Evolutionary conservation across 768 basidiomycete genomes (phyloP).

Genomic region (Plicaturopsis crispa): DNA sequence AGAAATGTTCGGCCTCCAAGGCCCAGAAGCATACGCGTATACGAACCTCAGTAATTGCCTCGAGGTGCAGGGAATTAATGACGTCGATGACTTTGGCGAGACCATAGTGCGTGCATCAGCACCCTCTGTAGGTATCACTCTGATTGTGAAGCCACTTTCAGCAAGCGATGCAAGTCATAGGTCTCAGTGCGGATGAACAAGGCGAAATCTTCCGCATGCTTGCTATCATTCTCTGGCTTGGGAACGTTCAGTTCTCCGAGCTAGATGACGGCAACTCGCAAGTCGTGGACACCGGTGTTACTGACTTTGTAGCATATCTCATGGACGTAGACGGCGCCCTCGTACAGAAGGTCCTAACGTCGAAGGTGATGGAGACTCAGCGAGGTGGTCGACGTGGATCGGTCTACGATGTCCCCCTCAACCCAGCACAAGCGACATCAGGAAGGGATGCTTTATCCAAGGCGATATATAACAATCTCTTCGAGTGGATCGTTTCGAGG

Average conservation of each 20-base stretch:
- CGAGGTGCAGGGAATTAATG: constrained; percentile 86
- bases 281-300: constrained; percentile 78
- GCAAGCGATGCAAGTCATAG: constrained; percentile 93
- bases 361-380: constrained; percentile 85
- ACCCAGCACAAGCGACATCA: constrained; percentile 83
- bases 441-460: constrained; percentile 91
- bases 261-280: constrained; percentile 83
- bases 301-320: constrained; percentile 91
- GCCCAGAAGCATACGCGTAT: constrained; percentile 92
- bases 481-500: constrained; percentile 98
- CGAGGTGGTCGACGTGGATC: constrained; percentile 90
- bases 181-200: constrained; percentile 80
- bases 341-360: constrained; percentile 84
- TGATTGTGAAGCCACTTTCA: constrained; percentile 20
- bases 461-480: constrained; percentile 96
- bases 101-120: constrained; percentile 72
- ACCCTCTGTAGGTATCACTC: constrained; percentile 1
- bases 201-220: constrained; percentile 90
- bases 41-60: constrained; percentile 90
- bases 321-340: constrained; percentile 78
- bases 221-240: constrained; percentile 89
- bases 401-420: constrained; percentile 94
- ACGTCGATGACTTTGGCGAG: constrained; percentile 78
- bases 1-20: constrained; percentile 95
- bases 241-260: constrained; percentile 88